A percentile compares a stretch with the other conserved stretches of the same genome.
Evolutionary conservation across 352 stramenopile species (phyloP).

Genomic region (Phytophthora parvispora): DNA sequence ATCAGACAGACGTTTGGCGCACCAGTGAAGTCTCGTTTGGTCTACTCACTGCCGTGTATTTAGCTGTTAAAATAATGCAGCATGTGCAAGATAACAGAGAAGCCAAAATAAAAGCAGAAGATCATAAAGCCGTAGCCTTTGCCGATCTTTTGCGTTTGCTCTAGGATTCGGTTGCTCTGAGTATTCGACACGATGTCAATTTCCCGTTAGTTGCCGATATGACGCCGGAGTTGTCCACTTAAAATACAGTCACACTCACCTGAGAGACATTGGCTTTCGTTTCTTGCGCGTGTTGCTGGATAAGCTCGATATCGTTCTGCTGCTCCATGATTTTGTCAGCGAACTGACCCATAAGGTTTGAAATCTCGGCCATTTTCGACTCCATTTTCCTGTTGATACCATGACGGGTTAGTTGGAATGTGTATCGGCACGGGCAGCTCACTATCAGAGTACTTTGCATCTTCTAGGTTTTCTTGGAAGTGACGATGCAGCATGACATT

Average conservation of each 20-base stretch:
- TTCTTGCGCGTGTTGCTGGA: conserved; percentile 75
- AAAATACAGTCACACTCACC: conserved; percentile 36
- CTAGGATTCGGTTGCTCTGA: conserved; percentile 83
- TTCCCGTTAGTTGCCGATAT: background rate
- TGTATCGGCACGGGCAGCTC: background rate
- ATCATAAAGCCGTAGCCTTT: conserved; percentile 88
- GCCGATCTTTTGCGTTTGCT: conserved; percentile 81
- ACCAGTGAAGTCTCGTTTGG: background rate
- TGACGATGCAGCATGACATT: conserved; percentile 85
- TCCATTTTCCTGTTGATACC: conserved; percentile 75
- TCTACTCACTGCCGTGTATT: conserved; percentile 21
- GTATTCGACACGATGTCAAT: background rate
- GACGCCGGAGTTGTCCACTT: background rate
- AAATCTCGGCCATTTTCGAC: conserved; percentile 89
- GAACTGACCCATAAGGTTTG: conserved; percentile 87
- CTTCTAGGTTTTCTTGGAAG: conserved; percentile 89
- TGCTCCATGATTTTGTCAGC: conserved; percentile 89
- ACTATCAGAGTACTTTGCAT: conserved; percentile 71
- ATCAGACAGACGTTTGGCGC: background rate
- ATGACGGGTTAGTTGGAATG: background rate
- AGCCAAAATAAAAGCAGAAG: conserved; percentile 86
- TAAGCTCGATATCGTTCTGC: conserved; percentile 81
- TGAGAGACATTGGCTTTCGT: conserved; percentile 81
- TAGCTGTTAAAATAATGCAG: conserved; percentile 88
- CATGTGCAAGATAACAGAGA: conserved; percentile 77